These are phyloP conservation scores for Jatropha podagrica DNA, from an alignment of 441 rosid species.

Conservation along the genomic window DNA sequence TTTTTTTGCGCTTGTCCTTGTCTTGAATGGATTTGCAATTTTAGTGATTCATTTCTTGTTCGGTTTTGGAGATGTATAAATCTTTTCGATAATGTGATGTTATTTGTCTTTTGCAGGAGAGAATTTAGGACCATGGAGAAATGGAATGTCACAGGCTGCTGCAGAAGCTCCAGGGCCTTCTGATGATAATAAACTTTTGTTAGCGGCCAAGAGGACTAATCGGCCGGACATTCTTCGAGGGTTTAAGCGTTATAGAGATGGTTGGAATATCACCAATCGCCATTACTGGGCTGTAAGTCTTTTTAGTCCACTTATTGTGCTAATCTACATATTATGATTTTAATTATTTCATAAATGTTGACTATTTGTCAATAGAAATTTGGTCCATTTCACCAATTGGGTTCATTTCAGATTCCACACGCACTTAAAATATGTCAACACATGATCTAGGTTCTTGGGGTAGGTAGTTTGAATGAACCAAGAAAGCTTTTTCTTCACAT, in stretches of 20 bases:
- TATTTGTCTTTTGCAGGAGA: conserved; percentile 44
- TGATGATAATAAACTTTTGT: conserved; percentile 38
- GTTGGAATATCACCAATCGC: conserved; percentile 79
- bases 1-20: too few relatives aligned
- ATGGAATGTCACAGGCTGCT: conserved; percentile 41
- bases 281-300: conserved; percentile 94
- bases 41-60: background rate
- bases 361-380: background rate
- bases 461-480: background rate
- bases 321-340: background rate
- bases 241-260: conserved; percentile 66
- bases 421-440: background rate
- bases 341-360: conserved; percentile 3
- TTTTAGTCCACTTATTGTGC: background rate
- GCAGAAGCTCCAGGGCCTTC: conserved; percentile 68
- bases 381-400: background rate
- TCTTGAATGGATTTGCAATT: too few relatives aligned
- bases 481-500: background rate
- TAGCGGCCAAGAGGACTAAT: conserved; percentile 76
- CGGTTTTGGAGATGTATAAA: background rate
- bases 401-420: background rate
- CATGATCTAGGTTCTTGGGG: background rate
- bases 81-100: conserved; percentile 11
- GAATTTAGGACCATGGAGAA: conserved; percentile 61
- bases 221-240: conserved; percentile 79